phyloP scores from a whole-genome alignment of 768 basidiomycete species.

The Leccinellum rugosiceps region DNA sequence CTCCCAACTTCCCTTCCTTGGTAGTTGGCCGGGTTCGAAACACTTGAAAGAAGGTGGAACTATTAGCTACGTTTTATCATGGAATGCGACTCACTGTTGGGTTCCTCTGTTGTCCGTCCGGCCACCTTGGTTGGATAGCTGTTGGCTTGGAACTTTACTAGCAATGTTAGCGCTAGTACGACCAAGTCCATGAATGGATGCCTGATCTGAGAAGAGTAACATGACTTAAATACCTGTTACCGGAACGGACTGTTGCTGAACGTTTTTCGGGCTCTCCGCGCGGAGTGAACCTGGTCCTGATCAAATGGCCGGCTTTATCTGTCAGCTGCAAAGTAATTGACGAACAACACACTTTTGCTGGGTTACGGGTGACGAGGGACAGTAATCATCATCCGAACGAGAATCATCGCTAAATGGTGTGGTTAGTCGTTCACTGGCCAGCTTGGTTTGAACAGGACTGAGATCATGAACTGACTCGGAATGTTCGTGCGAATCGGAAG shows the following conservation, averaged over 20 bases:
- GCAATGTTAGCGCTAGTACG: background rate
- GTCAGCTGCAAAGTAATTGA: background rate
- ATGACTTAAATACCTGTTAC: conserved; percentile 2
- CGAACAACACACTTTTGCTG: background rate
- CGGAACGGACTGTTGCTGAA: accelerated
- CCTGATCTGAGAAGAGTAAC: background rate
- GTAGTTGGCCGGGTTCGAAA: background rate
- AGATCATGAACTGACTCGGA: background rate
- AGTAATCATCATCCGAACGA: background rate
- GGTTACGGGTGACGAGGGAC: background rate
- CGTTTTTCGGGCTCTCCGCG: background rate
- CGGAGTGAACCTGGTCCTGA: background rate
- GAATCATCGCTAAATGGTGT: background rate
- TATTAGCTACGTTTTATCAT: background rate
- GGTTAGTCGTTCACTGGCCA: background rate
- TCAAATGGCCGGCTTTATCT: background rate
- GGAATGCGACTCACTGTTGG: conserved; percentile 3
- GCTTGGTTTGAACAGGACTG: background rate
- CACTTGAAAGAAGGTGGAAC: background rate
- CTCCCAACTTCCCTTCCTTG: background rate
- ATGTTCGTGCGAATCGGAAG: background rate
- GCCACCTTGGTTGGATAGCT: background rate
- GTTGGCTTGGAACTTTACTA: background rate
- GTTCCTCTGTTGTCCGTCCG: background rate
- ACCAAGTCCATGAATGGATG: background rate